Conservation (phyloP, 345 rosid genomes). For the Combretum micranthum region DNA sequence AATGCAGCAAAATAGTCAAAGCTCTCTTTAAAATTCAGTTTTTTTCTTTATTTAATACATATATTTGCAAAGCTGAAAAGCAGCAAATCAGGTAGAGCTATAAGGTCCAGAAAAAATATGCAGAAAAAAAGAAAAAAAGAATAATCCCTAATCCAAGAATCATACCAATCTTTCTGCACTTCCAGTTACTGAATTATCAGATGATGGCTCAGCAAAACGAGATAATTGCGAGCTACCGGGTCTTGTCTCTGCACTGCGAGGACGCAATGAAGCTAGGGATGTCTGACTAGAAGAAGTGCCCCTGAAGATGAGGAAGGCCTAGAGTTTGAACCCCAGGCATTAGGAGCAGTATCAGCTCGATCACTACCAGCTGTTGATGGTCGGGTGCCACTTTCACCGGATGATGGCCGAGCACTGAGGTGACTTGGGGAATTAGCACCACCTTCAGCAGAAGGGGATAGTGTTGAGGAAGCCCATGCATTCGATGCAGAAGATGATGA, state of each 20-base stretch:
- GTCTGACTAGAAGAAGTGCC: conserved; percentile 63
- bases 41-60: too few species aligned
- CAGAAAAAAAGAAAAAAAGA: too few species aligned
- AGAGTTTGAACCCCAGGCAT: conserved; percentile 72
- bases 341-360: conserved; percentile 49
- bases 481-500: conserved; percentile 65
- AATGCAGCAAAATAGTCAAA: too few species aligned
- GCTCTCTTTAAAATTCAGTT: too few species aligned
- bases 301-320: conserved; percentile 98
- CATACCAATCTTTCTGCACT: conserved; percentile 61
- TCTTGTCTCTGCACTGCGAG: conserved; percentile 97
- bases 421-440: conserved; percentile 72
- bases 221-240: conserved; percentile 97
- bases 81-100: too few species aligned
- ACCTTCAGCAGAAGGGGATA: conserved; percentile 68
- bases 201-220: conserved; percentile 79
- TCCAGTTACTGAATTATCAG: conserved; percentile 61
- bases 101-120: too few species aligned
- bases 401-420: conserved; percentile 85
- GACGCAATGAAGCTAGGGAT: conserved; percentile 61
- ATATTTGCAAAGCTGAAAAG: too few species aligned
- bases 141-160: conserved; percentile 5
- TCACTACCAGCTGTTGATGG: conserved; percentile 96
- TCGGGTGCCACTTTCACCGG: conserved; percentile 86
- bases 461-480: conserved; percentile 79